phyloP scores from a whole-genome alignment of 306 rosid genomes.

The Trifolium fragiferum region DNA sequence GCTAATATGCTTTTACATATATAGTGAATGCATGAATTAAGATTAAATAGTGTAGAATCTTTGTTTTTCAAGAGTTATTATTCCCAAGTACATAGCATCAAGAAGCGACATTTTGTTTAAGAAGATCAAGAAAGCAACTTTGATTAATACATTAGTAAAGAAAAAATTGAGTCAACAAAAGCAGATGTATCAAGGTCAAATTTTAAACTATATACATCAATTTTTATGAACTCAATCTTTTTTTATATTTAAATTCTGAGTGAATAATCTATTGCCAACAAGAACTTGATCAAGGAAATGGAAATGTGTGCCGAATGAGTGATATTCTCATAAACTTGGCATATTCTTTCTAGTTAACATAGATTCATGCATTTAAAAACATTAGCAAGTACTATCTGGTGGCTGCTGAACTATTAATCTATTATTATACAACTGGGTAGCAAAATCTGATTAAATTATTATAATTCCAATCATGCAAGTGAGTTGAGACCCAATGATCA shows the following conservation, averaged over 20 bases:
- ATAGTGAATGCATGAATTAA: no score
- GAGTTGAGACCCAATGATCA: slow-evolving; percentile 48
- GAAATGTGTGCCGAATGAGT: slow-evolving; percentile 8
- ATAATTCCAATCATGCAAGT: slow-evolving; percentile 37
- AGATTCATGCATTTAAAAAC: slow-evolving; percentile 27
- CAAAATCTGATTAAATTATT: slow-evolving; percentile 29
- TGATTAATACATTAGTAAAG: not conserved
- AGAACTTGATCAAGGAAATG: slow-evolving; percentile 19
- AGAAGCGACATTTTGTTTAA: no score
- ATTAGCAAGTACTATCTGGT: slow-evolving; percentile 21
- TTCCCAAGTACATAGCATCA: not conserved
- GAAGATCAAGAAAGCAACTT: not conserved
- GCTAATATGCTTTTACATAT: no score
- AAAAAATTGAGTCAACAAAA: no score
- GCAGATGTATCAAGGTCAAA: no score
- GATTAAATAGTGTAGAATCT: not conserved
- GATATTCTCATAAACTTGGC: slow-evolving; percentile 20
- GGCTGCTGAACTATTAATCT: slow-evolving; percentile 14
- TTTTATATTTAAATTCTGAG: no score
- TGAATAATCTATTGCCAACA: not conserved
- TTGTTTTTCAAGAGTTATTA: not conserved
- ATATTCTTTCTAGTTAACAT: slow-evolving; percentile 24
- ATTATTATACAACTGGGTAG: slow-evolving; percentile 17
- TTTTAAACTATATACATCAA: no score
- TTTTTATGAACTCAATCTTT: no score